A percentile compares a stretch with the other conserved stretches of the same genome.
These are phyloP conservation scores for Nicotiana undulata DNA, from an alignment of 257 asterid species.

Conservation along the genomic window DNA sequence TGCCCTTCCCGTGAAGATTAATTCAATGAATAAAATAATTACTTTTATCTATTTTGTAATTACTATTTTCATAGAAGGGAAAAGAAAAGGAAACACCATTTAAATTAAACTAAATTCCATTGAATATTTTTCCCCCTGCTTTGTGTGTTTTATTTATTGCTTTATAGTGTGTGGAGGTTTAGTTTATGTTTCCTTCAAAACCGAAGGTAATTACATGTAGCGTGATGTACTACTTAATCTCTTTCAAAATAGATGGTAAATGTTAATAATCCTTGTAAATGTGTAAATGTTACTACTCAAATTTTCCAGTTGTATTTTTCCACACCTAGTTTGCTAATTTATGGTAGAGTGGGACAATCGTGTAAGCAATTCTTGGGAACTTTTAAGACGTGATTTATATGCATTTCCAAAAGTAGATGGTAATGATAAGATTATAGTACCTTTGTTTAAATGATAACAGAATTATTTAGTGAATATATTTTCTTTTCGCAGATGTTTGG, in stretches of 20 bases:
- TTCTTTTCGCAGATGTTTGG: too few species aligned
- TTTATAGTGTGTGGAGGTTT: not conserved
- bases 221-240: too few species aligned
- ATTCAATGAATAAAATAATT: not conserved
- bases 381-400: not conserved
- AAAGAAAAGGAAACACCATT: not conserved
- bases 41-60: not conserved
- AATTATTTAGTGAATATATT: too few species aligned
- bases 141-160: not conserved
- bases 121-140: not conserved
- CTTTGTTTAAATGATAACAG: too few species aligned
- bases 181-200: not conserved
- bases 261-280: not conserved
- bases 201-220: too few species aligned
- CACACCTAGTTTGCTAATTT: not conserved
- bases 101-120: not conserved
- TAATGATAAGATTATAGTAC: too few species aligned
- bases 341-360: not conserved
- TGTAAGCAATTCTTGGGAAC: not conserved
- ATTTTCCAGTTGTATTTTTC: not conserved
- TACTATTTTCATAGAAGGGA: not conserved
- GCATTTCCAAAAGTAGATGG: too few species aligned
- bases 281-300: not conserved
- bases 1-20: slow-evolving; percentile 37
- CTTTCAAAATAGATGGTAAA: not conserved